Evolutionary conservation across 2,329 filamentous ascomycete genomes (phyloP).

Genomic region (Lithohypha guttulata): DNA sequence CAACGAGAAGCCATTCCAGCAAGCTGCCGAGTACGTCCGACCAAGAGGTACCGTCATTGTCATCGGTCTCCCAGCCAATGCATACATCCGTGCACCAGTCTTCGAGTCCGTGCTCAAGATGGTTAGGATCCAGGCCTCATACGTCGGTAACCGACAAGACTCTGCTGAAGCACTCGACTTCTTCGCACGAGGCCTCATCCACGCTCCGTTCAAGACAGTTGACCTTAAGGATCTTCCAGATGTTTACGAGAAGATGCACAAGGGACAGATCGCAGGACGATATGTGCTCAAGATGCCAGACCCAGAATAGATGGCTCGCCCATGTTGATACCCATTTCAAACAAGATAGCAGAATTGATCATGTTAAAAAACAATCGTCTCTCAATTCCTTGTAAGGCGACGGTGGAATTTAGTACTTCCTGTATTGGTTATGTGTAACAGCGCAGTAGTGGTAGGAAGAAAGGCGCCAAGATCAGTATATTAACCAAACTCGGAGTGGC

Average conservation of each 20-base stretch:
- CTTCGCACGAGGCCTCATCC: slow-evolving; percentile 72
- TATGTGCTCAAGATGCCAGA: slow-evolving; percentile 37
- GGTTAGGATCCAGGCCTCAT: slow-evolving; percentile 85
- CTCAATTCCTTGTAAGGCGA: no score
- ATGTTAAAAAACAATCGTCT: no score
- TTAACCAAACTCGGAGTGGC: no score
- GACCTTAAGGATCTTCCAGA: slow-evolving; percentile 68
- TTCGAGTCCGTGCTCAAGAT: slow-evolving; percentile 84
- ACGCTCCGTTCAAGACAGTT: slow-evolving; percentile 74
- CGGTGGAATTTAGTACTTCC: no score
- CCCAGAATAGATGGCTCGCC: slow-evolving; percentile 17
- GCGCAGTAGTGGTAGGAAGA: no score
- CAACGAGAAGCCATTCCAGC: slow-evolving; percentile 86
- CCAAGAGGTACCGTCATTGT: slow-evolving; percentile 72
- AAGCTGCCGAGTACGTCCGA: slow-evolving; percentile 79
- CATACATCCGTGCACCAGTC: slow-evolving; percentile 70
- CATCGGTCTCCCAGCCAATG: slow-evolving; percentile 76
- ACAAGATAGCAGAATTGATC: background rate
- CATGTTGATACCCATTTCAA: slow-evolving; percentile 1
- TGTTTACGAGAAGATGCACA: slow-evolving; percentile 65
- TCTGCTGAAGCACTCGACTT: slow-evolving; percentile 84
- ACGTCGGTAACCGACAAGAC: slow-evolving; percentile 87
- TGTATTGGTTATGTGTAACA: no score
- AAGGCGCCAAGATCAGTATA: no score
- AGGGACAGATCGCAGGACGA: slow-evolving; percentile 33